These are phyloP conservation scores for Suillus clintonianus DNA, from an alignment of 768 basidiomycete species.

Conservation along the genomic window DNA sequence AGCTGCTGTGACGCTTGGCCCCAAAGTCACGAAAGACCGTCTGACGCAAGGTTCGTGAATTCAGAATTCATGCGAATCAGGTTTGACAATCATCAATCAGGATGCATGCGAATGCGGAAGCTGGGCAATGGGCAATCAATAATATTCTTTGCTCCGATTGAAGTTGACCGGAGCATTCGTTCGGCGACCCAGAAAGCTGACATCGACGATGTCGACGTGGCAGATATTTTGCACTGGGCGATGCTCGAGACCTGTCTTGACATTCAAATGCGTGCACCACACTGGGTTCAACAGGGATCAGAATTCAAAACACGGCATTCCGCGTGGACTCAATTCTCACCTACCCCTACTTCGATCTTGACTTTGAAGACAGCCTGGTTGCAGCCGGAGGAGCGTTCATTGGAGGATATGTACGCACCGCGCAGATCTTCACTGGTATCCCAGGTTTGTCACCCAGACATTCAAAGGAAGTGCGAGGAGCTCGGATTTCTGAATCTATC, in stretches of 20 bases:
- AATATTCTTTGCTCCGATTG: conserved; percentile 47
- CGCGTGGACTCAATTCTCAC: conserved; percentile 17
- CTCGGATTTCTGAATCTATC: conserved; percentile 16
- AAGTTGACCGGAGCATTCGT: conserved; percentile 42
- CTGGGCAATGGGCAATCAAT: conserved; percentile 49
- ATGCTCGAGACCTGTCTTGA: conserved; percentile 46
- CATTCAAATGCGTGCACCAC: conserved; percentile 39
- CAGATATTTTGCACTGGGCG: conserved; percentile 45
- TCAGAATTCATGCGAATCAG: background rate
- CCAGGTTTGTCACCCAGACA: background rate
- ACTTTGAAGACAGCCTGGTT: conserved; percentile 35
- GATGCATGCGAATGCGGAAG: conserved; percentile 56
- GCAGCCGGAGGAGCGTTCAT: conserved; percentile 38
- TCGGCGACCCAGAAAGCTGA: conserved; percentile 13
- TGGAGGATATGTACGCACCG: conserved; percentile 37
- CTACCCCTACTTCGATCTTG: background rate
- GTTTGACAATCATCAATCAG: conserved; percentile 20
- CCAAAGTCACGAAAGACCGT: conserved; percentile 39
- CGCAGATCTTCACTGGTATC: background rate
- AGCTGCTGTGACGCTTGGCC: conserved; percentile 40
- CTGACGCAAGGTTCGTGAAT: conserved; percentile 32
- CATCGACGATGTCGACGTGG: conserved; percentile 7
- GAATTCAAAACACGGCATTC: conserved; percentile 18
- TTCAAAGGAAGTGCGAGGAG: conserved; percentile 14
- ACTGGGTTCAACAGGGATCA: conserved; percentile 43